Base-by-base conservation (phyloP, 768 basidiomycete genomes). In the Hericium erinaceus region DNA sequence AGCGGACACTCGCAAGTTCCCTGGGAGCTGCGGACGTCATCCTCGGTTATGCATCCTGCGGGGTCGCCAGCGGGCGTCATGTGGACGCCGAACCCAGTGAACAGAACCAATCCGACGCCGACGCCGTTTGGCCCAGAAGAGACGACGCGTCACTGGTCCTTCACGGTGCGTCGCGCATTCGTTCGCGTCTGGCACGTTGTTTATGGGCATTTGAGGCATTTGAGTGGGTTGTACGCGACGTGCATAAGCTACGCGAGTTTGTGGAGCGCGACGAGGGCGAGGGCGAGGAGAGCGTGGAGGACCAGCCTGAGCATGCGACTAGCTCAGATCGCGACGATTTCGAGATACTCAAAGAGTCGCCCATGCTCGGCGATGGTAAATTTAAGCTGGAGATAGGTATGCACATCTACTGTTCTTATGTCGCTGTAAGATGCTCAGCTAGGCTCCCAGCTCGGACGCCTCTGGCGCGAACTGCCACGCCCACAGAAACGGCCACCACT, bases 361-460 rank as follows among this genome's bases (percentile, higher is more conserved):
- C 84, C 6, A 74, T 83, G 55, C 71, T 89, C 6, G 86, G 83
- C 41, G 85, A 87, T 57, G 80, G 80, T 57, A 85, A 85, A 68
- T 80, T 74, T 71, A 89, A 87, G 69, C 74, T 89, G 3, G 87
- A 88, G 67, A 80, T 89, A 58, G 79, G 85, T 82, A 56, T 18
- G 77, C 59, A 33, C 40, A 4, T 2, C 7, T 9, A 15, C 40
- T 28, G 0, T 46, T 46, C 37, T n/a, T 16, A 20, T 55, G 38
- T 49, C 24, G 15, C 18, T 38, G 44, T 18, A 33, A 10, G 33
- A 10, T 10, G 0, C 44, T 20, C 20, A n/a, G 7, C 9, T 7
- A 46, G 9, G 44, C 8, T n/a, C 7, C 20, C 7, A 46, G 44
- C 44, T n/a, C 44, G 44, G 20, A 46, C 44, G 16, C 44, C 44